Conservation (phyloP, 306 rosid genomes). For the Adenanthera pavonina region DNA sequence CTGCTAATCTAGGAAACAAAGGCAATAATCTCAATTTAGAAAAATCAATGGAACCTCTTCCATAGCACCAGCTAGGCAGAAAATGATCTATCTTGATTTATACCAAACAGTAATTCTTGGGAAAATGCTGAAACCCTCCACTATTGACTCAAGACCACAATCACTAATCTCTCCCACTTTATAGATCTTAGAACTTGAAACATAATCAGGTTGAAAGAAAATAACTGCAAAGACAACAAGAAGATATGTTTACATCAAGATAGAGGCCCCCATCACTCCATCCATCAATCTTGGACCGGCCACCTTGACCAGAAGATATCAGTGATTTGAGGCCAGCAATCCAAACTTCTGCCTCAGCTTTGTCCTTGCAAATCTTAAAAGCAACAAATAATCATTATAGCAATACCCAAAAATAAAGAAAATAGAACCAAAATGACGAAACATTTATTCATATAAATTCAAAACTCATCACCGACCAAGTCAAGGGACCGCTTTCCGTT, state of each 20-base stretch:
- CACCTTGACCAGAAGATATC: constrained; percentile 81
- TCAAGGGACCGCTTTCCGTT: constrained; percentile 97
- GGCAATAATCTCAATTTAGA: neutral
- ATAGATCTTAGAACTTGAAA: constrained; percentile 30
- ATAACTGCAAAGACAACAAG: constrained; percentile 37
- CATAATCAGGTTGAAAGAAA: constrained; percentile 32
- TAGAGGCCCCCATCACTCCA: constrained; percentile 94
- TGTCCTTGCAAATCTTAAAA: constrained; percentile 92
- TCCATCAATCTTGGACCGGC: constrained; percentile 98
- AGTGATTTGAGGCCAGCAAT: constrained; percentile 83
- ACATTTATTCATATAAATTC: constrained; percentile 18
- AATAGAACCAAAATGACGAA: neutral
- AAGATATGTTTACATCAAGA: constrained; percentile 71
- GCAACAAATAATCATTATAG: constrained; percentile 22
- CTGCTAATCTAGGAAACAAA: constrained; percentile 10
- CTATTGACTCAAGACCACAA: constrained; percentile 26
- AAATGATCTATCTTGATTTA: neutral
- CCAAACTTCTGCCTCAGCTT: constrained; percentile 95
- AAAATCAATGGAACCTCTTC: constrained; percentile 15
- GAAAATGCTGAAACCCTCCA: constrained; percentile 10
- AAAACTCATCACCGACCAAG: constrained; percentile 70
- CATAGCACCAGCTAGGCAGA: constrained; percentile 16
- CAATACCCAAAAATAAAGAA: constrained; percentile 21
- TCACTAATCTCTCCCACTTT: constrained; percentile 13
- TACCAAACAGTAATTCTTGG: neutral